Base-by-base conservation (phyloP, 176 grass and related monocot genomes). In the Triticum dicoccoides region DNA sequence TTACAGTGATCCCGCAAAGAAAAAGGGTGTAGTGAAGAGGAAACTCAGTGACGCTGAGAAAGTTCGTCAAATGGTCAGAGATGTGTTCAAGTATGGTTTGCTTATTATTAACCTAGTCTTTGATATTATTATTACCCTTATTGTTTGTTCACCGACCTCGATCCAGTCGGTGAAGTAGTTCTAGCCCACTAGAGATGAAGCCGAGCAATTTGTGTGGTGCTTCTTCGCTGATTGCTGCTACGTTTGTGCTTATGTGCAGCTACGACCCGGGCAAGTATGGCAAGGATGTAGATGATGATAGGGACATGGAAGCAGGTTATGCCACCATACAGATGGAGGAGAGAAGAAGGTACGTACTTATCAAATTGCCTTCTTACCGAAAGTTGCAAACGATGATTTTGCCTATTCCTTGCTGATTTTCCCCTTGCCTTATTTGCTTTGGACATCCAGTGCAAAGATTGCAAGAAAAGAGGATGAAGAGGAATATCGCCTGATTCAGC, bases 251-350 rank as follows among this genome's bases (percentile, higher is more conserved):
- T 35, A n/a, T 88, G 37, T 94, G 91, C 88, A 98, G 96, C 25
- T 98, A 98, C 33, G 44, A 95, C 82, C 95, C 87, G 51, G 70
- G 27, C 2, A 91, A 87, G 69, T 98, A 71, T 14, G 91, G 65
- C 75, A 82, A 25, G 27, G 93, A 96, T 71, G 92, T 89, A 39
- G 93, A 96, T 68, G 91, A 91, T 29, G 91, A 91, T 29, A 86
- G 88, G 54, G 76, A 96, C 79, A 98, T 98, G 96, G 96, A 91
- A 82, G 92, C 83, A 63, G 87, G 81, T 78, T 98, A 91, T 64
- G 78, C 91, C 76, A 85, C 81, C 30, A 94, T 98, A 79, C 84
- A 94, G 14, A 94, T 88, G 67, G 96, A 98, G 89, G 96, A 98
- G 69, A 92, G 30, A 25, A 83, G 78, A 38, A 95, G 93, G 96